Conservation (phyloP, 768 basidiomycete species). For the Boletales sp. region DNA sequence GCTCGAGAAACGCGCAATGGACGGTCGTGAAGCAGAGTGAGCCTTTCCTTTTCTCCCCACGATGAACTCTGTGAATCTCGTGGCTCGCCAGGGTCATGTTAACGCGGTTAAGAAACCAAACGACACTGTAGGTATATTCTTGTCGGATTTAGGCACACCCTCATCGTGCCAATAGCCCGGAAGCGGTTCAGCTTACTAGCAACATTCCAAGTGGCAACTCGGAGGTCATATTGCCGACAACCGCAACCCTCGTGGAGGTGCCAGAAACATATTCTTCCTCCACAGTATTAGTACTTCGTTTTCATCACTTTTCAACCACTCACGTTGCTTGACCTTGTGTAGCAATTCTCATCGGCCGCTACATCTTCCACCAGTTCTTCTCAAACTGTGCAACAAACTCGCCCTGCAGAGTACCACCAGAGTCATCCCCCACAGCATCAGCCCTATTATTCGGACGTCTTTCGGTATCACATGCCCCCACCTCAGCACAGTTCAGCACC, state of each 20-base stretch:
- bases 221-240: conserved; percentile 29
- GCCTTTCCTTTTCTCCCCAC: conserved; percentile 7
- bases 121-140: conserved; percentile 11
- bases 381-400: conserved; percentile 10
- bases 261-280: conserved; percentile 15
- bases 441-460: background rate
- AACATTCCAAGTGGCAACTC: conserved; percentile 5
- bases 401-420: background rate
- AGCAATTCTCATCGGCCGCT: conserved; percentile 9
- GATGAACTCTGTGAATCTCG: background rate
- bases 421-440: background rate
- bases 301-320: background rate
- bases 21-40: conserved; percentile 46
- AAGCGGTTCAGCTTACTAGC: conserved; percentile 13
- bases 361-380: background rate
- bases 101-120: conserved; percentile 13
- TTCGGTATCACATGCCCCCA: conserved; percentile 5
- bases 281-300: conserved; percentile 10
- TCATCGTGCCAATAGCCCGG: conserved; percentile 11
- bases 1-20: conserved; percentile 34
- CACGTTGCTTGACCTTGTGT: conserved; percentile 4
- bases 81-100: conserved; percentile 19
- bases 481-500: background rate
- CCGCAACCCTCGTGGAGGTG: conserved; percentile 35
- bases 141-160: background rate